Evolutionary conservation across 1,284 basidiomycete species (phyloP).

Genomic region (Malassezia equina): DNA sequence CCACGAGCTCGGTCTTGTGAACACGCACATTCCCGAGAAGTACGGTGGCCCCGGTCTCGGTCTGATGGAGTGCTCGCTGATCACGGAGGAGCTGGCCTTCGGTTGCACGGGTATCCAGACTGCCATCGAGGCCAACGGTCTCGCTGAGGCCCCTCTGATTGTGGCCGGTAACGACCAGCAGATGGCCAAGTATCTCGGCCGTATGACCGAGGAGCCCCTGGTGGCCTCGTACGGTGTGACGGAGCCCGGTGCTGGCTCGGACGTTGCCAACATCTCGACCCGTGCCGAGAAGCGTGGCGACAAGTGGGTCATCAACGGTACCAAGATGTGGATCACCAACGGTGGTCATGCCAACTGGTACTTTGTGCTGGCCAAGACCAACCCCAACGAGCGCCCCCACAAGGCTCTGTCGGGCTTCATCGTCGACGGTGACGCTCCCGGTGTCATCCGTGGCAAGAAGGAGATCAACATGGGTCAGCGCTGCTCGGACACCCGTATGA

Average conservation of each 20-base stretch:
- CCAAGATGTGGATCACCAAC: slow-evolving; percentile 54
- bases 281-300: slow-evolving; percentile 53
- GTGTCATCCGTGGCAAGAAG: slow-evolving; percentile 52
- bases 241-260: slow-evolving; percentile 54
- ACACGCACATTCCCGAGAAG: slow-evolving; percentile 49
- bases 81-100: slow-evolving; percentile 53
- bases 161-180: slow-evolving; percentile 52
- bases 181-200: slow-evolving; percentile 54
- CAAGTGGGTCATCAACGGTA: slow-evolving; percentile 51
- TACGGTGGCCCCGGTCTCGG: slow-evolving; percentile 54
- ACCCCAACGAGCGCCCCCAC: slow-evolving; percentile 50
- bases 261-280: slow-evolving; percentile 51
- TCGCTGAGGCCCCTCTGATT: slow-evolving; percentile 54
- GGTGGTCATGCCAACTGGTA: slow-evolving; percentile 54
- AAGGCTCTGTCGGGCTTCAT: slow-evolving; percentile 55
- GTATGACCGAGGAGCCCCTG: slow-evolving; percentile 55
- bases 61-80: slow-evolving; percentile 52
- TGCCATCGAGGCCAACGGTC: slow-evolving; percentile 51
- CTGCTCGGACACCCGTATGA: slow-evolving; percentile 55
- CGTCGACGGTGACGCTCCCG: slow-evolving; percentile 53
- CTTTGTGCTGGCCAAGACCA: slow-evolving; percentile 55
- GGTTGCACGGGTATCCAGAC: slow-evolving; percentile 56
- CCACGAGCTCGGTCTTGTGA: slow-evolving; percentile 45
- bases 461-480: slow-evolving; percentile 57
- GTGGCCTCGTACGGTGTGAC: slow-evolving; percentile 55